Base-by-base conservation (phyloP, 768 basidiomycete species). In the Lyophyllum shimeji region DNA sequence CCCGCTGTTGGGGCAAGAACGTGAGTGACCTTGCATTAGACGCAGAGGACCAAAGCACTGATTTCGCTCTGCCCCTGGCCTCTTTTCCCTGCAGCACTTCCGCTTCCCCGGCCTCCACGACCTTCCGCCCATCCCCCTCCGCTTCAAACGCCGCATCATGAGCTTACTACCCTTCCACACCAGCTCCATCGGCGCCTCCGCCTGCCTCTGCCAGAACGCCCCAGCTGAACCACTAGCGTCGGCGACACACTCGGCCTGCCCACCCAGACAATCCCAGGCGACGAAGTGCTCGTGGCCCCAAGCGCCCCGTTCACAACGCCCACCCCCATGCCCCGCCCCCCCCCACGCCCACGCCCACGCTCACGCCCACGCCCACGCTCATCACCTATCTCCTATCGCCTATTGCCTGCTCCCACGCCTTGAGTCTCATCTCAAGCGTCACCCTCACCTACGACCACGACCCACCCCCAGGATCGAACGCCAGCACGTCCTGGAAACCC, bases 61-160 rank as follows among this genome's bases (percentile, higher is more conserved):
- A 81, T 76, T 78, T 74, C 5, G 72, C 59, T 52, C 70, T 68
- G 52, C 63, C 55, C 21, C n/a, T 52, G n/a, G 3, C 29, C 18
- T 23, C 53, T 11, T 24, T n/a, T 6, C 23, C 37, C 20, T 52
- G 21, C 39, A 24, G 58, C 29, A 48, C 37, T 51, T 45, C 55
- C 39, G 50, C 43, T 11, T 29, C 23, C 9, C 9, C 42, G 11
- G 53, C 48, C 15, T 15, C 56, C 48, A 60, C 24, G 31, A 68
- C 62, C 25, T 67, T 72, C 39, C 39, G n/a, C 2, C 87, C 77
- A 55, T 83, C 82, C 78, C 81, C 13, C 75, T 74, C 37, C 85
- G 70, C 57, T 74, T 71, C 57, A 93, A 63, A 61, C 78, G 75
- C 89, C 90, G 91, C 1, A 82, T 86, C 39, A 87, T 87, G 18